These are phyloP conservation scores for Mortierella sp. DNA, from an alignment of 371 early-diverging fungal genomes.

Conservation along the genomic window DNA sequence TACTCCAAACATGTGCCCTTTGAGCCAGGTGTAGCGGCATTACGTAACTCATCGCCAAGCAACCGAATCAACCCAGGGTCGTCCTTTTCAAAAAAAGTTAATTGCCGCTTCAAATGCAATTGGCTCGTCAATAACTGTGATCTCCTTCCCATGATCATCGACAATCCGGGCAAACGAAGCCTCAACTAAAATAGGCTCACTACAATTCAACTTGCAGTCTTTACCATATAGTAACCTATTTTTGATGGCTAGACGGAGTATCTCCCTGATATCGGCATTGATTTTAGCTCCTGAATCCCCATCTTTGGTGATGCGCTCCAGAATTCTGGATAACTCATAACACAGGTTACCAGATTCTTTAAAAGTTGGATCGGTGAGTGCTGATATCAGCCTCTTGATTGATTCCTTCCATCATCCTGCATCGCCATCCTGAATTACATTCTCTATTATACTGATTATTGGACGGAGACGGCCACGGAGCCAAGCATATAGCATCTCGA, in stretches of 20 bases:
- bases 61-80: slow-evolving; percentile 11
- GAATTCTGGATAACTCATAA: slow-evolving; percentile 7
- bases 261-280: neutral
- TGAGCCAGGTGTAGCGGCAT: neutral
- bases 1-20: slow-evolving; percentile 5
- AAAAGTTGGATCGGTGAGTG: slow-evolving; percentile 9
- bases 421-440: slow-evolving; percentile 19
- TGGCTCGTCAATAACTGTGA: slow-evolving; percentile 27
- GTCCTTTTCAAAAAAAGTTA: slow-evolving; percentile 15
- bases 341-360: slow-evolving; percentile 23
- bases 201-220: slow-evolving; percentile 3
- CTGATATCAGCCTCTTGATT: slow-evolving; percentile 14
- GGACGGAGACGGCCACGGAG: slow-evolving; percentile 25
- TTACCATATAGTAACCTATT: neutral
- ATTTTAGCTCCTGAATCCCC: neutral
- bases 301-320: neutral
- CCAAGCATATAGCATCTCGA: slow-evolving; percentile 5
- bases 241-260: neutral
- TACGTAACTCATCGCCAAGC: neutral
- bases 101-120: slow-evolving; percentile 20
- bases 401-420: slow-evolving; percentile 12
- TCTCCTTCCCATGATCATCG: neutral
- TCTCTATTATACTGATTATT: slow-evolving; percentile 22
- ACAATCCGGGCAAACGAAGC: slow-evolving; percentile 12
- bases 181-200: slow-evolving; percentile 7